phyloP scores from a whole-genome alignment of 2,329 filamentous ascomycete genomes.

The Pseudocercospora eumusae region DNA sequence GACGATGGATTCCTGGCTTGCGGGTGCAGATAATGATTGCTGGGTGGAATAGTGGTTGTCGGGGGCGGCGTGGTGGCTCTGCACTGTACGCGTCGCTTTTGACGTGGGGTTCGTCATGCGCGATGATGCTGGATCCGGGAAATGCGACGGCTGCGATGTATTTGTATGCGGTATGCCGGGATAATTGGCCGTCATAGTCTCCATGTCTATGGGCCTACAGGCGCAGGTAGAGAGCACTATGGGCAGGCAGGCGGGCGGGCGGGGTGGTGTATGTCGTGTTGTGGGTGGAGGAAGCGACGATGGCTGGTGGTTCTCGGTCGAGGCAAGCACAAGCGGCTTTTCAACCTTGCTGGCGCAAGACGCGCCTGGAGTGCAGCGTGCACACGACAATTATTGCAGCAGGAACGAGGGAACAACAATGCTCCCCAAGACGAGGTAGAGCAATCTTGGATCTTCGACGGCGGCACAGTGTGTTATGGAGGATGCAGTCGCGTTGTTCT shows the following conservation, averaged over 20 bases:
- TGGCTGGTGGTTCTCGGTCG: slow-evolving; percentile 6
- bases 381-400: too few relatives aligned
- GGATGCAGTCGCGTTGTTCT: neutral
- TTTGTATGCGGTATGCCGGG: slow-evolving; percentile 14
- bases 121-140: slow-evolving; percentile 12
- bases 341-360: slow-evolving; percentile 9
- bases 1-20: slow-evolving; percentile 37
- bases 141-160: slow-evolving; percentile 17
- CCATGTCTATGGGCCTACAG: slow-evolving; percentile 19
- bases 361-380: neutral
- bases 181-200: slow-evolving; percentile 27
- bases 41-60: slow-evolving; percentile 5
- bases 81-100: slow-evolving; percentile 32
- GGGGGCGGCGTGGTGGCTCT: slow-evolving; percentile 9
- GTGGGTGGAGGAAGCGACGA: slow-evolving; percentile 1
- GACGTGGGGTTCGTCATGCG: slow-evolving; percentile 19
- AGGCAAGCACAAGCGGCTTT: neutral
- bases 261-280: neutral
- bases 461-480: neutral
- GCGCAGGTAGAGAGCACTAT: neutral
- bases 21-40: slow-evolving; percentile 32
- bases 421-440: neutral
- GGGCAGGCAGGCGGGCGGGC: neutral
- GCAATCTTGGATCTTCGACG: neutral
- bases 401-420: neutral